Base-by-base conservation (phyloP, 495 filamentous ascomycete genomes). In the Hypoxylon lenormandii region DNA sequence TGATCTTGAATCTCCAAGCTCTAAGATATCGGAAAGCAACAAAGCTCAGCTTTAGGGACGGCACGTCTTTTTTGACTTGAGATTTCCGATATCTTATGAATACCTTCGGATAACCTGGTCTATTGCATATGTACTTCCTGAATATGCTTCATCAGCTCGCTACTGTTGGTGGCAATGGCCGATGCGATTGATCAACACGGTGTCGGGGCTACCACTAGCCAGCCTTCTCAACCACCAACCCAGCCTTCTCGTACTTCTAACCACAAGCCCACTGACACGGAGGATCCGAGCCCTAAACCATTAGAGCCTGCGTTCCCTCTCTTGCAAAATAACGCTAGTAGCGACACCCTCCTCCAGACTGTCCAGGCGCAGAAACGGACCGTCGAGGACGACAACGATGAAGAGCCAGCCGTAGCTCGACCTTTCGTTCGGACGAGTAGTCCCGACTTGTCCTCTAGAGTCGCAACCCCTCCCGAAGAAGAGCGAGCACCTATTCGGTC, bases 401-500 rank as follows among this genome's bases (percentile, higher is more conserved):
- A 92, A 56, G 87, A 91, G 68, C 85, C 85, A 16, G 81, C 83
- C 15, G 80, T 88, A 26, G 87, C 89, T 4, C 81, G 80, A 51
- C 89, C 88, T 30, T 91, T 92, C 64, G 80, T 86, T 46, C 80
- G 89, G 61, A 88, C 83, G 37, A 81, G 77, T 33, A 90, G 86
- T 74, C 88, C 85, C 16, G 80, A 81, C 55, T 80, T 81, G n/a
- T 61, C 74, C 16, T 60, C 80, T 47, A 57, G 67, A 46, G 68
- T 77, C 53, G 43, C 76, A 3, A 72, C 74, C 0, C 71, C 69
- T 33, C 74, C 64, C 23, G 69, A 69, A 26, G 84, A 88, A 60
- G 88, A 89, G 62, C 85, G 85, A 50, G 82, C 84, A 23, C 84
- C 87, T 18, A 88, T 90, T 62, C 90, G 90, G 40, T 85, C 89